Base-by-base conservation (phyloP, 2,329 filamentous ascomycete species). In the Penicillium verrucosum region DNA sequence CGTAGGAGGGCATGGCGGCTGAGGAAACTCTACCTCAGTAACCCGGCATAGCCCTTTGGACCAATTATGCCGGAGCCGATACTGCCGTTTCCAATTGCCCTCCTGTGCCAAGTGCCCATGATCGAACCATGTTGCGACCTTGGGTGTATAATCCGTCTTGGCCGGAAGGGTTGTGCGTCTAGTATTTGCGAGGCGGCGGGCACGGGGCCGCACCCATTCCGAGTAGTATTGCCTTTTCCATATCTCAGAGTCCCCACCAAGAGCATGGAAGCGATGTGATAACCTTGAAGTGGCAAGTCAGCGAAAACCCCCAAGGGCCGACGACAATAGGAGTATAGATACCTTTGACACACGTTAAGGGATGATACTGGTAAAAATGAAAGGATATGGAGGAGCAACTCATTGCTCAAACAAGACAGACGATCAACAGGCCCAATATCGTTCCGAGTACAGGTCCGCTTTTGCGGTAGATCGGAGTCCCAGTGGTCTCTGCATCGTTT, bases 141-240 rank as follows among this genome's bases (percentile, higher is more conserved):
- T 82, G 4, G 82, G 83, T 1, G 81, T 81, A 61, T 83, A 85
- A 45, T 74, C 72, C 9, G 79, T 66, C 30, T 73, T 77, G 9
- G 75, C 67, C 23, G 73, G 64, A 7, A 72, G 58, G 38, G 63
- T 70, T 3, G 72, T 63, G 37, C 78, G 77, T 66, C 77, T 81
- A 34, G 88, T 82, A 23, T 88, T 88, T 0, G 89, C 89, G 54
- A 93, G 86, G 56, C 89, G 85, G 63, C 89, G 82, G 36, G 89
- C 89, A 68, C 92, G 85, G 38, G 91, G 92, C 36, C 89, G 82
- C 30, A 97, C 90, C 74, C 96, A 97, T 60, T 89, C 87, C 27
- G 85, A 82, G 75, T 95, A 96, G 75, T 96, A 99, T 48, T 91
- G 84, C 14, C 83, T 82, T 72, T 93, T 94, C 94, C 94, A 99